Percentiles rank a stretch among this genome's conserved stretches.
Conservation (phyloP, 2,329 filamentous ascomycete genomes). For the Aspergillus aculeatinus region DNA sequence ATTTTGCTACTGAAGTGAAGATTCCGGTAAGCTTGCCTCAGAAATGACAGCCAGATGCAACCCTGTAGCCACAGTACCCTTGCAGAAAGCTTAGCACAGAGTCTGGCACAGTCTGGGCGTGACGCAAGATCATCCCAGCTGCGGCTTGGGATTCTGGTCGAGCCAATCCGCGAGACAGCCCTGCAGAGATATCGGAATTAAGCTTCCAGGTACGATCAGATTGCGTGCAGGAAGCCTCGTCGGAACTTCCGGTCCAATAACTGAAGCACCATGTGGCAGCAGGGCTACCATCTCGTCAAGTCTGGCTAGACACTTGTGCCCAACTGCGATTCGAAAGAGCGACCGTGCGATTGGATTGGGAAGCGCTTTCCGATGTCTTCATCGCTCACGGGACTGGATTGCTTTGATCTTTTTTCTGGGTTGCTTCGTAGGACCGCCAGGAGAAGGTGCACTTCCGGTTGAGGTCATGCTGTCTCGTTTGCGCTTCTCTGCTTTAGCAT, state of each 20-base stretch:
- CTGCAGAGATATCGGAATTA: neutral
- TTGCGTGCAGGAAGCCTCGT: neutral
- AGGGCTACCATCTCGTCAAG: too few relatives aligned
- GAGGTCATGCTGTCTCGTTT: constrained; percentile 41
- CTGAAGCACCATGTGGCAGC: neutral
- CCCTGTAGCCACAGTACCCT: neutral
- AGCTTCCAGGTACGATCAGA: neutral
- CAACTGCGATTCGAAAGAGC: neutral
- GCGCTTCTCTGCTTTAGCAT: constrained; percentile 33
- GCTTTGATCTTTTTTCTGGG: constrained; percentile 25
- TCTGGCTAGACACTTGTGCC: neutral
- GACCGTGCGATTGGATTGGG: neutral
- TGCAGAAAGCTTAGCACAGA: neutral
- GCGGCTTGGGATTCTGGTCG: neutral
- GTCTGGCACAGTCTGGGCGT: neutral
- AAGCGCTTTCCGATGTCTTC: neutral
- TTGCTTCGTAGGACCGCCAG: constrained; percentile 7
- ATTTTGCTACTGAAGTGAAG: neutral
- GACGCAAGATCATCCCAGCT: neutral
- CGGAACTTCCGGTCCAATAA: neutral
- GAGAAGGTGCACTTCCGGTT: constrained; percentile 23
- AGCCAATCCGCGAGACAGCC: neutral
- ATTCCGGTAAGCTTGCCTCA: neutral
- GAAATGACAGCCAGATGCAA: neutral
- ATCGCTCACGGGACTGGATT: neutral